These are phyloP conservation scores for Scutellaria barbata DNA, from an alignment of 257 asterid genomes.

Conservation along the genomic window DNA sequence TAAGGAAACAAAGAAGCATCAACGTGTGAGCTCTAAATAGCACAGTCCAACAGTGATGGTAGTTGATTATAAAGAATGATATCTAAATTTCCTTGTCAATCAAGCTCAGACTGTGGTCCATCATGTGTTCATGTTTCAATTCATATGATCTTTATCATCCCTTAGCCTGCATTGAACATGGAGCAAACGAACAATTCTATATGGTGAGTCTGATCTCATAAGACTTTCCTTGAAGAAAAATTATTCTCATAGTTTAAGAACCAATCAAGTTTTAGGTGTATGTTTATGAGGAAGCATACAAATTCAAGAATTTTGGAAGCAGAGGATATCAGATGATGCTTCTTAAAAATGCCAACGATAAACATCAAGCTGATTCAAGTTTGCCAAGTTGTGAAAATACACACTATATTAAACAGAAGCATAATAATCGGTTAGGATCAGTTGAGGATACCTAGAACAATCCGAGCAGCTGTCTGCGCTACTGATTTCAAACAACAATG, in stretches of 20 bases:
- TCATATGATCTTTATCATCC: background rate
- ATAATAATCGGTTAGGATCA: background rate
- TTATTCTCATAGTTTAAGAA: too few relatives aligned
- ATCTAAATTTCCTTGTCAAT: background rate
- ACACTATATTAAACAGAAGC: too few relatives aligned
- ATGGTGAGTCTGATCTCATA: too few relatives aligned
- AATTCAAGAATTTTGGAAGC: background rate
- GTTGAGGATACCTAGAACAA: slow-evolving; percentile 25
- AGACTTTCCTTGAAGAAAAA: too few relatives aligned
- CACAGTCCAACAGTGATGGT: background rate
- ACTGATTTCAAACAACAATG: slow-evolving; percentile 35
- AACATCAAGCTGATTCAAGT: too few relatives aligned
- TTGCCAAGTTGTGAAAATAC: too few relatives aligned
- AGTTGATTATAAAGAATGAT: background rate
- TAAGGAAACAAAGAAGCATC: too few relatives aligned
- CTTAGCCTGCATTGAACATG: background rate
- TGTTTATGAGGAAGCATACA: background rate
- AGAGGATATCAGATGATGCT: background rate
- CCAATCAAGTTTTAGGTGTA: background rate
- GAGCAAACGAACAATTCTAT: background rate
- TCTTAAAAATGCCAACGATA: background rate
- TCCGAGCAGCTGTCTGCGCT: slow-evolving; percentile 9
- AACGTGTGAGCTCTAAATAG: too few relatives aligned
- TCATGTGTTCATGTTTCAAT: background rate
- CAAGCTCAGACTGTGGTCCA: too few relatives aligned